phyloP scores from a whole-genome alignment of 1,139 yeast species.

The Spathaspora sp. region DNA sequence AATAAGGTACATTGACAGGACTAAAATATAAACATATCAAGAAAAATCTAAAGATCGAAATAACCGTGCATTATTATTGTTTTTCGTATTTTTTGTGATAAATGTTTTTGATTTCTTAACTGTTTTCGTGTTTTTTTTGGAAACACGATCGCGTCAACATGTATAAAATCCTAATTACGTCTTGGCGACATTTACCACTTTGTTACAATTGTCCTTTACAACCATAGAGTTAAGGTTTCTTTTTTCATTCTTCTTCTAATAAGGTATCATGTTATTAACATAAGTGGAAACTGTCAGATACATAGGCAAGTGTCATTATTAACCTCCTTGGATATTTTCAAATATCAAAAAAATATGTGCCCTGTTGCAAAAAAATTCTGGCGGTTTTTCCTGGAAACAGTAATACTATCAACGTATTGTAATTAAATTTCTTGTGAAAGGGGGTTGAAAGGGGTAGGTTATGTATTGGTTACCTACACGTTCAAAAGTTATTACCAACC shows the following conservation, averaged over 20 bases:
- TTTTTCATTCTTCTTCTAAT: too few relatives aligned
- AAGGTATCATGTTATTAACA: too few relatives aligned
- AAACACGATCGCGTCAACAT: neutral
- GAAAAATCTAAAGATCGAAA: neutral
- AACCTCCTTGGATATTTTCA: too few relatives aligned
- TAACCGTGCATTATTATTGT: neutral
- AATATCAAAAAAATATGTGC: neutral
- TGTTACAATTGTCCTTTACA: too few relatives aligned
- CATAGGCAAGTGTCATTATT: too few relatives aligned
- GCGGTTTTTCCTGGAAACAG: neutral
- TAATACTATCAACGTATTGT: neutral
- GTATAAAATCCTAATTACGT: too few relatives aligned
- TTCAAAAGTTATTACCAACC: too few relatives aligned
- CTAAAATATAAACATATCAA: neutral
- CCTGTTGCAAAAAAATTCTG: neutral
- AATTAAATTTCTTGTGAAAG: neutral
- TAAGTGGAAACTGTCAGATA: too few relatives aligned
- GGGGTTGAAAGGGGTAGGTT: neutral
- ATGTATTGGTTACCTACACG: neutral
- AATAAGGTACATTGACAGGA: too few relatives aligned
- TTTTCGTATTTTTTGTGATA: too few relatives aligned
- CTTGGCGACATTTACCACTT: too few relatives aligned
- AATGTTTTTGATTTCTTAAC: neutral
- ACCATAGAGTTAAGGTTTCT: too few relatives aligned
- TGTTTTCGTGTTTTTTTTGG: neutral